Evolutionary conservation across 2,329 filamentous ascomycete species (phyloP), one percentile per base, ranked within the genome.

Genomic region (Cadophora sp.): DNA sequence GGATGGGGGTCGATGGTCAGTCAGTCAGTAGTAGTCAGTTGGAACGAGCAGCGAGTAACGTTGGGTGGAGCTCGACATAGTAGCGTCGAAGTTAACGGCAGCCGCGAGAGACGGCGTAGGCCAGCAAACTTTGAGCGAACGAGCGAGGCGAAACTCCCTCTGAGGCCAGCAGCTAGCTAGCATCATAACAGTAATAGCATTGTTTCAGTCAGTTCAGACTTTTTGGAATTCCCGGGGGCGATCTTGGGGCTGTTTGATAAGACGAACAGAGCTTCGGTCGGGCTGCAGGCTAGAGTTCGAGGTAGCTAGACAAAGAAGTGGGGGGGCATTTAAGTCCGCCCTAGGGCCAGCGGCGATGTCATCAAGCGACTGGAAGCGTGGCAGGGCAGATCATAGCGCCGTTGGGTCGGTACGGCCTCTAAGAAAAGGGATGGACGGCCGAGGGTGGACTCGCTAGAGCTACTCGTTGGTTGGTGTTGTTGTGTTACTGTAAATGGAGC

Each of bases 211-310:
- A 59, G 31, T 59, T 37, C 22, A 40, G 56, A 43, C 31, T 26
- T 58, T 56, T 24, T 27, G 22, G 22, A 31, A 43, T 48, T 11
- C 29, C 26, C 34, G 56, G 50, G 55, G 60, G 60, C 51, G 61
- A 62, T 58, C 61, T 40, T 55, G 62, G 62, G 63, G 48, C 43
- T 59, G 63, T 48, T 65, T 50, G 34, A 58, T 50, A 50, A 62
- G 64, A 66, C 64, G 31, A 51, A 34, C 31, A 62, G 48, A 50
- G 43, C 58, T 62, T 31, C 24, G 19, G 40, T 31, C 24, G 19
- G 40, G 24, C 26, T 29, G 14, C 22, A 19, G 8, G 22, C 64
- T 60, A 60, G n/a, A 16, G 24, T 43, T 48, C 24, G 26, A 48
- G 27, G 40, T 12, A 58, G 53, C 50, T 65, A 26, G 48, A 66